Base-by-base conservation (phyloP, 2,329 filamentous ascomycete species). In the Colletotrichum australisinense region DNA sequence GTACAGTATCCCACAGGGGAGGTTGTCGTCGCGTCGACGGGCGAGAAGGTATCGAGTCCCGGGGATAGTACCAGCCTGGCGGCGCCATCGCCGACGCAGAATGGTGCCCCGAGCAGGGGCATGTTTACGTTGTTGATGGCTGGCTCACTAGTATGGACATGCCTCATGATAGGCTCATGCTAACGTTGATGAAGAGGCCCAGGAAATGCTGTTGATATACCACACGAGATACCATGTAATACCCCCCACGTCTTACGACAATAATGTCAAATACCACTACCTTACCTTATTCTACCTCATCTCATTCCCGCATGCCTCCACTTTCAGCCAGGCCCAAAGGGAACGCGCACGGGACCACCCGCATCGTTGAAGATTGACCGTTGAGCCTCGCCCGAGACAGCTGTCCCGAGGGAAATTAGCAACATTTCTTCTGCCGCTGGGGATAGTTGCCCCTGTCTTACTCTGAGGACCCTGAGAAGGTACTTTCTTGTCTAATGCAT, bases 1-100 rank as follows among this genome's bases (percentile, higher is more conserved):
- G 84, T 89, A 55, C 76, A 79, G 28, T 89, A 88, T 69, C 84
- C 83, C 1, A 84, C 80, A 2, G 87, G 86, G 2, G 76, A 84
- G 35, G 81, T 78, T 62, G 83, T 87, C 0, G 73, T 83, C 26
- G 86, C 85, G 1, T 73, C 73, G 11, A 73, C 69, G 4, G 74
- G 74, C 5, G 55, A 75, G 28, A 59, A 60, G 14, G 62, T 74
- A 7, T 73, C 70, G 1, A 59, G 11, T 1, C 72, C 72, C 1
- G 49, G 57, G 16, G 55, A 56, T 22, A 63, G 26, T 32, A 74
- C 68, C 16, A 74, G 72, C 52, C n/a, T 42, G 5, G 69, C 68
- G 11, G 52, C 63, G 52, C 72, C 68, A 1, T 35, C 49, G 9
- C 57, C 72, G 68, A 67, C 62, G 11, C 67, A 52, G 22, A 73